Evolutionary conservation across 139 green algal genomes (phyloP), one percentile per base, ranked within the genome.

Genomic region (Chlamydomonas sp.): DNA sequence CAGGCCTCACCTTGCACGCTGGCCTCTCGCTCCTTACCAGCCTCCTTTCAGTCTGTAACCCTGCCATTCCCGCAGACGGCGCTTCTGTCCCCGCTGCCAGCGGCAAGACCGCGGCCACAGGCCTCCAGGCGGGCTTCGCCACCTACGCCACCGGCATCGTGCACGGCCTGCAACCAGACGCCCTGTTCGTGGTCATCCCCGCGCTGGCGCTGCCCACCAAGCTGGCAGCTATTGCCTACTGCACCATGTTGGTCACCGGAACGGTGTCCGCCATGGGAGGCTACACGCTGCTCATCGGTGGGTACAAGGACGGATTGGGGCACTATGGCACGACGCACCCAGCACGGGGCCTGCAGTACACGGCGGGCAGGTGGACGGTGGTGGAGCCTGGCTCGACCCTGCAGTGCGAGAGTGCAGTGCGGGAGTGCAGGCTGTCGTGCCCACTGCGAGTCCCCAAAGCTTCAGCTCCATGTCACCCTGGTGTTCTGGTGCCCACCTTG

Each of bases 121-220:
- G 83, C 61, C 77, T 83, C 59, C 87, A 84, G 57, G 78, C 71
- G 72, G 88, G 89, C 31, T 78, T 94, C 58, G 95, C 94, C 66
- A 99, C 97, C 0, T 98, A 98, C 89, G 94, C 92, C 59, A 99
- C 97, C 7, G 98, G 98, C 31, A 49, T 49, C 0, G 31, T 49
- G 31, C 31, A 49, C 31, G 83, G 97, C 98, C 91, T 99, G 73
- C 97, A 99, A 87, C 98, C 98, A 4, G 98, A 99, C 84, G 97
- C 98, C 0, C 92, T 99, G 20, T 98, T 99, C 77, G 95, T 99
- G 14, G 95, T 99, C 58, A 93, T 99, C 6, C 98, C 98, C 2
- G 98, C 98, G 1, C 91, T 99, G 73, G 95, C 98, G 12, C 92
- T 99, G 63, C 97, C 98, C 74, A 98, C 96, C 60, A 97, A 97